Evolutionary conservation across 345 rosid genomes (phyloP).

Genomic region (Cardamine occulta): DNA sequence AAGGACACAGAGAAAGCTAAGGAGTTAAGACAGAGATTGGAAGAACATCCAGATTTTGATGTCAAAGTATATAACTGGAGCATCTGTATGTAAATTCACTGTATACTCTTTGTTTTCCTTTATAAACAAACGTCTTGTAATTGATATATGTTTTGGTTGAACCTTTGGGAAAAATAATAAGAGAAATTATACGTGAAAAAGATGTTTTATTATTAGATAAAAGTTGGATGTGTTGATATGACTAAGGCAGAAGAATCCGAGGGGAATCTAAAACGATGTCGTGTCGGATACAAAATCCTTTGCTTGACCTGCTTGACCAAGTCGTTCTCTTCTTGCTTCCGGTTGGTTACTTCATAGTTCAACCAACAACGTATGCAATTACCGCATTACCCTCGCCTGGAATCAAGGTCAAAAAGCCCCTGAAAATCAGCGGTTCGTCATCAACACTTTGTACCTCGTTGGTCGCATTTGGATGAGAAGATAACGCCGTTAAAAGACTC

Average conservation of each 20-base stretch:
- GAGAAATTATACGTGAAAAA: neutral
- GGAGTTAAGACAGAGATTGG: conserved; percentile 56
- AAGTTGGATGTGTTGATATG: neutral
- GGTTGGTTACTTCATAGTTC: neutral
- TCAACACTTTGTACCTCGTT: neutral
- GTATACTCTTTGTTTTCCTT: conserved; percentile 5
- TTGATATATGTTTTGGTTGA: neutral
- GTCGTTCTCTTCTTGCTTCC: conserved; percentile 28
- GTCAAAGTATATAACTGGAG: conserved; percentile 72
- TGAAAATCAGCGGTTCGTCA: conserved; percentile 20
- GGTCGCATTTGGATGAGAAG: conserved; percentile 8
- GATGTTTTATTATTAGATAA: neutral
- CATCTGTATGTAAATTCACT: conserved; percentile 38
- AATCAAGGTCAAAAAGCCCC: conserved; percentile 28
- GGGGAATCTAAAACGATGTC: conserved; percentile 8
- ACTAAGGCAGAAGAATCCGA: neutral
- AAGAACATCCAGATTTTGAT: conserved; percentile 53
- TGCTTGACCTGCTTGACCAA: conserved; percentile 32
- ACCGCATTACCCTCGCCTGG: conserved; percentile 27
- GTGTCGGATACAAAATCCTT: conserved; percentile 21
- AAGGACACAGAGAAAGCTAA: conserved; percentile 59
- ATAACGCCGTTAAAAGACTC: conserved; percentile 41
- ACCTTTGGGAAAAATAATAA: neutral
- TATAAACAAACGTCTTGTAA: neutral
- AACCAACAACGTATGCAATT: neutral